A percentile compares a stretch with the other conserved stretches of the same genome.
Evolutionary conservation across 768 basidiomycete species (phyloP).

Genomic region (Hirschioporus abietinus): DNA sequence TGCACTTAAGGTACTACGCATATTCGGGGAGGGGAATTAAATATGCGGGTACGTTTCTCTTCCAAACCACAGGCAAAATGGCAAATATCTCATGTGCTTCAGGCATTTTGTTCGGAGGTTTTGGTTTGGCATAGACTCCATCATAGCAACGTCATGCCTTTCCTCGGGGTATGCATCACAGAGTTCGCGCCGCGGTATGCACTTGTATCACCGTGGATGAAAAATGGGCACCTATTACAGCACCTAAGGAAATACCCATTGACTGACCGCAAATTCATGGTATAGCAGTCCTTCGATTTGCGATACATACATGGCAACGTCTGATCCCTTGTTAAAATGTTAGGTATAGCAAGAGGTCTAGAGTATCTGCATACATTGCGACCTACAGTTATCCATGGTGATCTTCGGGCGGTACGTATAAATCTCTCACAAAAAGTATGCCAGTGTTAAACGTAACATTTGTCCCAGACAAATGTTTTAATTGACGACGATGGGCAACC

Average conservation of each 20-base stretch:
- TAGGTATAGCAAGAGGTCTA: conserved; percentile 52
- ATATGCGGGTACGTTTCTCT: too few species aligned
- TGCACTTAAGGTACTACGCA: too few species aligned
- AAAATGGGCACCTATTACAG: conserved; percentile 19
- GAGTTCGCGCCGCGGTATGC: conserved; percentile 15
- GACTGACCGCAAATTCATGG: neutral
- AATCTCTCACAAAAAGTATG: neutral
- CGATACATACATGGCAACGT: too few species aligned
- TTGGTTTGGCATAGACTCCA: conserved; percentile 18
- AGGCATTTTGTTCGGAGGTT: conserved; percentile 21
- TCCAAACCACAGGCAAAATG: too few species aligned
- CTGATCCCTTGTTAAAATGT: too few species aligned
- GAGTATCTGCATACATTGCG: conserved; percentile 50
- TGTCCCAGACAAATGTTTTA: conserved; percentile 47
- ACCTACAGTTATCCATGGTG: conserved; percentile 54
- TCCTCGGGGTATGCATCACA: conserved; percentile 19
- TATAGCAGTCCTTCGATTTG: too few species aligned
- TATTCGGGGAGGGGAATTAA: too few species aligned
- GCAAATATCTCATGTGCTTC: too few species aligned
- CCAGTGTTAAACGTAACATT: neutral
- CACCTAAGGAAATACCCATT: conserved; percentile 15
- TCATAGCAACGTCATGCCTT: conserved; percentile 16
- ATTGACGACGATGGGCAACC: conserved; percentile 46
- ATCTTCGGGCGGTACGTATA: conserved; percentile 48
- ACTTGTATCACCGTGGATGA: conserved; percentile 24